These are phyloP conservation scores for Dendrocalamus sinicus DNA, from an alignment of 176 grass and related monocot genomes.

Conservation along the genomic window DNA sequence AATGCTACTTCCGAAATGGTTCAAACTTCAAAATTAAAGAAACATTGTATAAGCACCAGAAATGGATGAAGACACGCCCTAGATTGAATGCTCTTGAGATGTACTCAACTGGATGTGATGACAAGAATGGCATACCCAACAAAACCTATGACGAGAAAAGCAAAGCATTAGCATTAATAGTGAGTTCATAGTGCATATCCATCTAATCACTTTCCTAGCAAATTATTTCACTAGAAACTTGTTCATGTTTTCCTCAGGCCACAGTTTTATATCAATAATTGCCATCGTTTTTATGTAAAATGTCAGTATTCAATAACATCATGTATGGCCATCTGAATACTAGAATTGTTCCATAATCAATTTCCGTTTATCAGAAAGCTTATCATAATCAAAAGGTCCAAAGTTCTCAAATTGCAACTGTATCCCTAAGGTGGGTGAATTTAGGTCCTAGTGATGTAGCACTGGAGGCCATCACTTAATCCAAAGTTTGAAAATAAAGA, in stretches of 20 bases:
- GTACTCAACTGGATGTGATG: slow-evolving; percentile 76
- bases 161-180: slow-evolving; percentile 29
- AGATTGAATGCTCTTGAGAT: slow-evolving; percentile 94
- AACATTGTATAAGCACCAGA: slow-evolving; percentile 67
- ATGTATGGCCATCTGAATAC: not conserved
- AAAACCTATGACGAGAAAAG: slow-evolving; percentile 56
- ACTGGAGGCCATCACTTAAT: not conserved
- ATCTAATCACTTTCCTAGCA: slow-evolving; percentile 19
- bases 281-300: slow-evolving; percentile 1
- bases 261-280: not conserved
- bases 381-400: not conserved
- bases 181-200: not conserved
- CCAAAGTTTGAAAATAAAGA: slow-evolving; percentile 9
- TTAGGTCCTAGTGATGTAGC: not conserved
- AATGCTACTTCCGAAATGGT: slow-evolving; percentile 29
- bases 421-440: not conserved
- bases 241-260: not conserved
- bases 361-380: not conserved
- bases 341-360: not conserved
- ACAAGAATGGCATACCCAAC: slow-evolving; percentile 89
- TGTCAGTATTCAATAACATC: not conserved
- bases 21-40: slow-evolving; percentile 17
- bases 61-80: slow-evolving; percentile 95
- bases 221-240: not conserved
- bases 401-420: not conserved